These are phyloP conservation scores for Ampelocalamus luodianensis DNA, from an alignment of 176 grass and related monocot species.

Conservation along the genomic window DNA sequence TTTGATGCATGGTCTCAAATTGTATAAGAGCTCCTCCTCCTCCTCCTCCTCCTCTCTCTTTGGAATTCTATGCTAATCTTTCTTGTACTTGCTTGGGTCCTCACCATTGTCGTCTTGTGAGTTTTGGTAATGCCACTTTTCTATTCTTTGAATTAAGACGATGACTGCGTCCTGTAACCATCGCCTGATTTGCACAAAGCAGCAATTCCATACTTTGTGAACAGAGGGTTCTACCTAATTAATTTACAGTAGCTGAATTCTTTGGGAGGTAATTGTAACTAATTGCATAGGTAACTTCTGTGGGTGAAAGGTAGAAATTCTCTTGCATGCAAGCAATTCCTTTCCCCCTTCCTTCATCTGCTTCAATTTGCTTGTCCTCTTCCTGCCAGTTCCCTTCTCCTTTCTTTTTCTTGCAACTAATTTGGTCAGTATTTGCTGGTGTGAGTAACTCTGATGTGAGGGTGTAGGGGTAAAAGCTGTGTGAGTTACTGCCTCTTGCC, in stretches of 20 bases:
- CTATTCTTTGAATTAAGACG: background rate
- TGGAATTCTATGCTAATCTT: slow-evolving; percentile 25
- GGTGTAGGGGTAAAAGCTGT: background rate
- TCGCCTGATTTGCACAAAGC: slow-evolving; percentile 26
- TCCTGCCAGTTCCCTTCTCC: slow-evolving; percentile 1
- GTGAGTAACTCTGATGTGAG: slow-evolving; percentile 32
- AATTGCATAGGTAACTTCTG: background rate
- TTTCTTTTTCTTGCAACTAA: slow-evolving; percentile 24
- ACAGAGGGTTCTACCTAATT: background rate
- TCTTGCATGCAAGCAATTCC: slow-evolving; percentile 28
- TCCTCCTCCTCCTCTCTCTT: background rate
- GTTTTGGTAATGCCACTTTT: slow-evolving; percentile 17
- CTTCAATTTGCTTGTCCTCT: slow-evolving; percentile 39
- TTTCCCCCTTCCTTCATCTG: background rate
- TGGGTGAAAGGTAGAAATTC: slow-evolving; percentile 11
- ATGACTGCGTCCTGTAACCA: slow-evolving; percentile 32
- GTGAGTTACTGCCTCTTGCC: slow-evolving; percentile 18
- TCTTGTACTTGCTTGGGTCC: slow-evolving; percentile 32
- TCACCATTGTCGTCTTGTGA: slow-evolving; percentile 47
- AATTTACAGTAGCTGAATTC: background rate
- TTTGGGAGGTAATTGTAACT: background rate
- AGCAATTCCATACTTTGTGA: slow-evolving; percentile 6
- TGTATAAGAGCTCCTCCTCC: background rate
- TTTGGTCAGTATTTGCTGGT: slow-evolving; percentile 29
- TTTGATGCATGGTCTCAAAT: slow-evolving; percentile 6